Base-by-base conservation (phyloP, 2,329 filamentous ascomycete species). In the Coniochaeta prunicola region DNA sequence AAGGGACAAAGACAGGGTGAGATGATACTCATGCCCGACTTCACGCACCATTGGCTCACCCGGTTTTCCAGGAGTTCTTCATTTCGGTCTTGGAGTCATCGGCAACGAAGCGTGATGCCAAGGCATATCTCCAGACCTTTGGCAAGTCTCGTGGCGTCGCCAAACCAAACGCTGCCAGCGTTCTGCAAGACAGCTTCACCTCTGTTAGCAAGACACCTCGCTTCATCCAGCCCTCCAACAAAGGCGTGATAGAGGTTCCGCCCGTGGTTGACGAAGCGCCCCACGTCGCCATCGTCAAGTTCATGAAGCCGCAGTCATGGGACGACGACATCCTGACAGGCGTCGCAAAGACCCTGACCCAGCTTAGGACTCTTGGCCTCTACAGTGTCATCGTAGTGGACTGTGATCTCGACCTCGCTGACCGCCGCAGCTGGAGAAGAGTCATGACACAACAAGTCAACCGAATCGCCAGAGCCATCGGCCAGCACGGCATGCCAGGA, bases 91-190 rank as follows among this genome's bases (percentile, higher is more conserved):
- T 99, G 33, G 91, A 90, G 67, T 91, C 92, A 19, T 91, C 92
- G 12, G 90, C 92, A 6, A 97, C 93, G 0, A 96, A 92, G 73
- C 86, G 94, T 66, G 94, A 99, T 76, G 92, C 92, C 54, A 92
- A 90, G 73, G 87, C 90, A 38, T 99, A 97, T 69, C 81, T 99
- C 17, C 89, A 94, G 65, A 92, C 91, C 61, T 96, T 97, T 71
- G 87, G 85, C 56, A 74, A 63, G 67, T 64, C 66, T 70, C 48
- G 57, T 19, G 17, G 71, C 68, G 66, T 59, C 67, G 64, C 56
- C 60, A 65, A 69, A 60, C 63, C 68, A 59, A 66, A 60, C 67
- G 64, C 59, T 59, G 54, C 53, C 60, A 24, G 36, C 48, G 55
- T 62, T 28, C 48, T 63, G 9, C 59, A 60, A 12, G 64, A 69